phyloP scores from a whole-genome alignment of 495 filamentous ascomycete genomes.

The Wilcoxina mikolae region DNA sequence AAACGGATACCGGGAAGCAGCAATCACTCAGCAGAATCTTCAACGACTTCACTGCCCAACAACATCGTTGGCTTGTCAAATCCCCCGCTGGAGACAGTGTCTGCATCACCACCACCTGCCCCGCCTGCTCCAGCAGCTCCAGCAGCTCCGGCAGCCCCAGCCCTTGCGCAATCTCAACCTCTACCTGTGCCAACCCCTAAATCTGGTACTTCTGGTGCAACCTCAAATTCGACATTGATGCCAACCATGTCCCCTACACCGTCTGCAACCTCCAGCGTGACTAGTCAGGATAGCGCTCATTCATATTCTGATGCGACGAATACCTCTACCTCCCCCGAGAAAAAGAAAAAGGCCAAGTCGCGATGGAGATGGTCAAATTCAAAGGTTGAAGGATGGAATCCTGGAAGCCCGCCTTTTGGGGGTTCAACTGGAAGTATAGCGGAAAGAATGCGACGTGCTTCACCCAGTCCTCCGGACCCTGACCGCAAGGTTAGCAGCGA shows the following conservation, averaged over 20 bases:
- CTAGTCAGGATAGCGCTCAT: constrained; percentile 24
- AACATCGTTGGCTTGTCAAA: not conserved
- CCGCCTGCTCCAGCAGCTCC: too few relatives aligned
- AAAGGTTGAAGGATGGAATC: constrained; percentile 38
- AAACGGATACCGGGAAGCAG: constrained; percentile 57
- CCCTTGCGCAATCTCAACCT: constrained; percentile 8
- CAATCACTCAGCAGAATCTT: constrained; percentile 75
- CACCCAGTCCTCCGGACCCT: constrained; percentile 36
- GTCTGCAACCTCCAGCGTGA: constrained; percentile 27
- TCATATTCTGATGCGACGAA: constrained; percentile 24
- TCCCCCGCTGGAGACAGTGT: constrained; percentile 2
- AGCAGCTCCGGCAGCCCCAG: too few relatives aligned
- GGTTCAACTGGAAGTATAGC: constrained; percentile 51
- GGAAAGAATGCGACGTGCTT: constrained; percentile 37
- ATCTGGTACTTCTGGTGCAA: constrained; percentile 3
- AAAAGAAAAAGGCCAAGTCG: constrained; percentile 43
- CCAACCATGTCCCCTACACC: constrained; percentile 51
- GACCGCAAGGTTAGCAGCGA: constrained; percentile 43
- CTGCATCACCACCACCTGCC: constrained; percentile 10
- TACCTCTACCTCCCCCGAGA: constrained; percentile 32
- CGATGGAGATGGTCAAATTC: constrained; percentile 63
- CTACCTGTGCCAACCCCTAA: constrained; percentile 18
- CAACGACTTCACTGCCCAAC: constrained; percentile 51
- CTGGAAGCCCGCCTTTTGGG: constrained; percentile 36
- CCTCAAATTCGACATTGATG: constrained; percentile 54